These are phyloP conservation scores for Boechera stricta DNA, from an alignment of 345 rosid species.

Conservation along the genomic window DNA sequence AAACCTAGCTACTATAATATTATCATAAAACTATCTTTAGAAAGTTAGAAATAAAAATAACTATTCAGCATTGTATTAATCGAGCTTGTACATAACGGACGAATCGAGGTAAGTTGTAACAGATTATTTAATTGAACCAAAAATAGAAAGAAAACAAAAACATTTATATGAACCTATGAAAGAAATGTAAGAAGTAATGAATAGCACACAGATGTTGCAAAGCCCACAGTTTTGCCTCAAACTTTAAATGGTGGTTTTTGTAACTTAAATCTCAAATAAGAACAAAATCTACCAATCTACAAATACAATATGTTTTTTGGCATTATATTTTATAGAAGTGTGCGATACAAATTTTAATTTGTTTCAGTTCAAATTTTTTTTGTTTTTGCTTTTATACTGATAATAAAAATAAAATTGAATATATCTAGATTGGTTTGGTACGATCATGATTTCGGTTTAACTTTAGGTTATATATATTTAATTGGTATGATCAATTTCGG, in stretches of 20 bases:
- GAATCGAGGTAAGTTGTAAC: constrained; percentile 43
- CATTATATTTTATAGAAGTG: not conserved
- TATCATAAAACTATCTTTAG: no score
- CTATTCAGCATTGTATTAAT: not conserved
- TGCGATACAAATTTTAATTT: not conserved
- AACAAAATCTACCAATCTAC: not conserved
- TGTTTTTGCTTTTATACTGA: not conserved
- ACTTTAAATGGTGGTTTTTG: constrained; percentile 20
- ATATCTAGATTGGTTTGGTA: not conserved
- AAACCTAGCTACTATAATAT: no score
- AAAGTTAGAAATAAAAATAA: not conserved
- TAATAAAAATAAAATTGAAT: not conserved
- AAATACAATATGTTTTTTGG: not conserved
- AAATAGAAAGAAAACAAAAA: constrained; percentile 44
- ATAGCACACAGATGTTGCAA: constrained; percentile 35
- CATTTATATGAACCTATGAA: constrained; percentile 10
- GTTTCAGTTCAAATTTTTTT: not conserved
- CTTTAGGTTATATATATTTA: no score
- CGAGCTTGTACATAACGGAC: constrained; percentile 34
- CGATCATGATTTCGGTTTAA: no score
- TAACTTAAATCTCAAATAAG: not conserved
- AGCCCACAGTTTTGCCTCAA: constrained; percentile 37
- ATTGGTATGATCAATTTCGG: no score
- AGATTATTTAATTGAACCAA: constrained; percentile 22
- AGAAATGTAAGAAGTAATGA: not conserved